phyloP scores from a whole-genome alignment of 2,329 filamentous ascomycete genomes.

The Aspergillus fijiensis region DNA sequence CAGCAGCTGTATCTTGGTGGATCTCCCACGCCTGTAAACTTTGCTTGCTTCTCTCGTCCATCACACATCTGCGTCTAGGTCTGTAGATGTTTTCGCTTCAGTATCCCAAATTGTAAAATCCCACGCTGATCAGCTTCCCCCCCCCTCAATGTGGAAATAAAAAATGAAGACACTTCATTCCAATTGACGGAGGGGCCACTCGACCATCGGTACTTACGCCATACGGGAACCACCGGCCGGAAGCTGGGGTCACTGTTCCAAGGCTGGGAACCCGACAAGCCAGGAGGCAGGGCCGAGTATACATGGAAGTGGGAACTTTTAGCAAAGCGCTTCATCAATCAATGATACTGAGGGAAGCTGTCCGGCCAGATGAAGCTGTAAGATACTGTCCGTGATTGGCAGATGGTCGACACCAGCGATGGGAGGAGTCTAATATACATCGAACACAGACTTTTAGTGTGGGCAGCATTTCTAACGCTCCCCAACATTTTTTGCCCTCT shows the following conservation, averaged over 20 bases:
- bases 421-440: not conserved
- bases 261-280: not conserved
- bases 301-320: not conserved
- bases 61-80: not conserved
- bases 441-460: not conserved
- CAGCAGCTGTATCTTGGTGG: not conserved
- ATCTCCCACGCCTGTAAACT: not conserved
- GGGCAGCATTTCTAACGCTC: not conserved
- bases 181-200: not conserved
- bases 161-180: not conserved
- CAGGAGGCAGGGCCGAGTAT: not conserved
- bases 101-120: not conserved
- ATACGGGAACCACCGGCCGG: not conserved
- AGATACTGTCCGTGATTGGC: not conserved
- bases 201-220: not conserved
- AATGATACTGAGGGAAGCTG: not conserved
- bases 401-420: not conserved
- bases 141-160: too few relatives aligned
- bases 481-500: conserved; percentile 5
- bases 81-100: not conserved
- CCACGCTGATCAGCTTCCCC: not conserved
- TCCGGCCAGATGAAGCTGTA: not conserved
- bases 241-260: not conserved
- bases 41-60: not conserved
- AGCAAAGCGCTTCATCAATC: not conserved